Evolutionary conservation across 495 filamentous ascomycete species (phyloP).

Genomic region (Daldinia childiae): DNA sequence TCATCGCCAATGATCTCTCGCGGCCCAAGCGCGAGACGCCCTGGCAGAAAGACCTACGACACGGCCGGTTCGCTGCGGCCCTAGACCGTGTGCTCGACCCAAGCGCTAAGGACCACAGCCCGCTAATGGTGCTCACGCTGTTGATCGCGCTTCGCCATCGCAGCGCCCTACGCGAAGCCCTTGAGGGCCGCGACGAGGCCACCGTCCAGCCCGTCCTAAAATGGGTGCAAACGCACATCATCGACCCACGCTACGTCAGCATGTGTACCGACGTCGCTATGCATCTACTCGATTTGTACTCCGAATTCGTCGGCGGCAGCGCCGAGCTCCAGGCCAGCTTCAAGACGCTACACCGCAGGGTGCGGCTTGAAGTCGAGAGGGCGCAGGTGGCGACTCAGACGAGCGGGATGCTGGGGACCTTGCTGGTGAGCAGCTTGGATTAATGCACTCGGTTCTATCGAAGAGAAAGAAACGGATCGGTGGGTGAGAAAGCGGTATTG

Average conservation of each 20-base stretch:
- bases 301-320: slow-evolving; percentile 78
- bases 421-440: slow-evolving; percentile 60
- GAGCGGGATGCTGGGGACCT: slow-evolving; percentile 84
- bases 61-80: slow-evolving; percentile 77
- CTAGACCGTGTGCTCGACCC: slow-evolving; percentile 78
- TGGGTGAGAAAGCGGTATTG: not conserved
- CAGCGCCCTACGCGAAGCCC: slow-evolving; percentile 81
- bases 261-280: slow-evolving; percentile 82
- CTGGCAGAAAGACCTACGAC: slow-evolving; percentile 85
- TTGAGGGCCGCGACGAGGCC: slow-evolving; percentile 83
- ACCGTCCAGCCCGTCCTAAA: slow-evolving; percentile 81
- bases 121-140: slow-evolving; percentile 73
- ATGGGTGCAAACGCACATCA: slow-evolving; percentile 82
- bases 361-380: slow-evolving; percentile 80
- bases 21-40: slow-evolving; percentile 66
- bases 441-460: not conserved
- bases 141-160: slow-evolving; percentile 87
- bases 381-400: slow-evolving; percentile 81
- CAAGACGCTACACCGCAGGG: slow-evolving; percentile 68
- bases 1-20: slow-evolving; percentile 72
- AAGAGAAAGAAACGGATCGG: not conserved
- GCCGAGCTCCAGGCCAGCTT: slow-evolving; percentile 75
- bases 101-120: slow-evolving; percentile 56
- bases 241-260: slow-evolving; percentile 78
- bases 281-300: slow-evolving; percentile 86